A percentile compares a stretch with the other conserved stretches of the same genome.
Evolutionary conservation across 768 basidiomycete species (phyloP).

Genomic region (Calocybe cyanea): DNA sequence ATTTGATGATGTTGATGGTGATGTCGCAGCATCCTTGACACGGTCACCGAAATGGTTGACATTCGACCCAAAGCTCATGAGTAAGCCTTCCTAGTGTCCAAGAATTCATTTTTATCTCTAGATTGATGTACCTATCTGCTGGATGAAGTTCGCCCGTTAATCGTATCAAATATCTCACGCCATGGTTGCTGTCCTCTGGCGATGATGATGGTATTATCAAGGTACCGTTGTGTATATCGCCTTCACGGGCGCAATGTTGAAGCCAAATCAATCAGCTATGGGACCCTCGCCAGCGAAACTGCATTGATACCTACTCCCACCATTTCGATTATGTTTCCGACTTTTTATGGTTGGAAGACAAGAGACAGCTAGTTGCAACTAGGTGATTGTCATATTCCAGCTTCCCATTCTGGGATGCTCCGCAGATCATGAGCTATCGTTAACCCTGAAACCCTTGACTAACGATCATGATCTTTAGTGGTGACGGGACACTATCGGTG

Average conservation of each 20-base stretch:
- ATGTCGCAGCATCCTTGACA: constrained; percentile 59
- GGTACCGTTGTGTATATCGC: constrained; percentile 36
- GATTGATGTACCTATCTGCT: constrained; percentile 27
- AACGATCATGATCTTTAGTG: constrained; percentile 41
- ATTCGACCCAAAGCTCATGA: constrained; percentile 58
- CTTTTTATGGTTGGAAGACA: constrained; percentile 81
- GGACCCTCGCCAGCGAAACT: constrained; percentile 74
- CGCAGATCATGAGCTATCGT: not conserved
- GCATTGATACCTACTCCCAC: constrained; percentile 68
- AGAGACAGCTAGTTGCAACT: constrained; percentile 81
- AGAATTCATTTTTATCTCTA: constrained; percentile 15
- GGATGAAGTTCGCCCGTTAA: constrained; percentile 74
- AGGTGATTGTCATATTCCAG: constrained; percentile 67
- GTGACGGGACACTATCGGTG: constrained; percentile 90
- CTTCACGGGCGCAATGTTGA: not conserved
- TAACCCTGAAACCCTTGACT: not conserved
- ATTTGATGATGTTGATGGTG: constrained; percentile 14
- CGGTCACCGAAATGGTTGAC: constrained; percentile 48
- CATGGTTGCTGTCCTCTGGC: constrained; percentile 76
- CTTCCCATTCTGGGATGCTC: not conserved
- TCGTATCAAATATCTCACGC: constrained; percentile 68
- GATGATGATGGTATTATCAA: constrained; percentile 96
- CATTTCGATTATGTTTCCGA: constrained; percentile 96
- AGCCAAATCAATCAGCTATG: constrained; percentile 59
- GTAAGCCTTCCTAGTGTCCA: constrained; percentile 38